phyloP scores from a whole-genome alignment of 305 asterid species.

The Fraxinus angustifolia region DNA sequence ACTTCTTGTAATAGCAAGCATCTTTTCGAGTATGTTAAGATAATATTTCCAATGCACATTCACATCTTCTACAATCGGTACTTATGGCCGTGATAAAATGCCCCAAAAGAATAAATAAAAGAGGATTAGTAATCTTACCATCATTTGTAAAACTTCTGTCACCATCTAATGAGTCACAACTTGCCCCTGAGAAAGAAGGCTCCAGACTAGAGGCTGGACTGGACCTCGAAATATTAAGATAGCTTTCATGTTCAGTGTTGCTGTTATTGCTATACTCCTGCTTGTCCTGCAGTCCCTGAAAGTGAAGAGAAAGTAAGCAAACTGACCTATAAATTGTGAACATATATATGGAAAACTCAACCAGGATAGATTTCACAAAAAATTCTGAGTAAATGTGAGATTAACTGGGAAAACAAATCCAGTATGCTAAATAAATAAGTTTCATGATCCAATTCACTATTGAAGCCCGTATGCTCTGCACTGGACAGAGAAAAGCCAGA shows the following conservation, averaged over 20 bases:
- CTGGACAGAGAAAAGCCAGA: background rate
- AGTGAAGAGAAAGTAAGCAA: conserved; percentile 20
- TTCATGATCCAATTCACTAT: background rate
- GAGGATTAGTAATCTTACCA: conserved; percentile 38
- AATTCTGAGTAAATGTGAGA: background rate
- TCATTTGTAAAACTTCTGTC: conserved; percentile 41
- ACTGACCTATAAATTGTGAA: background rate
- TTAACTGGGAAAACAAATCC: background rate
- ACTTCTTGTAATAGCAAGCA: background rate
- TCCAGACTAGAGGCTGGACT: conserved; percentile 46
- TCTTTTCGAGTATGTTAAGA: background rate
- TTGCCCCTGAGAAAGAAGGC: conserved; percentile 62
- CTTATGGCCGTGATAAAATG: background rate
- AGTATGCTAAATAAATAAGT: background rate
- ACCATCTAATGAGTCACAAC: conserved; percentile 56
- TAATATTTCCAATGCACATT: background rate
- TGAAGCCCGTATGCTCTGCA: background rate
- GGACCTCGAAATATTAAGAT: conserved; percentile 32
- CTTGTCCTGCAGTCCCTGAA: conserved; percentile 44
- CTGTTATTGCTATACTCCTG: conserved; percentile 32
- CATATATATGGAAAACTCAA: background rate
- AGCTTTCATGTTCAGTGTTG: conserved; percentile 39
- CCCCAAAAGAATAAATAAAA: conserved; percentile 7
- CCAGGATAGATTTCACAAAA: background rate
- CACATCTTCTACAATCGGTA: conserved; percentile 2